Conservation (phyloP, 2,329 filamentous ascomycete species). For the Orbilia brochopaga region DNA sequence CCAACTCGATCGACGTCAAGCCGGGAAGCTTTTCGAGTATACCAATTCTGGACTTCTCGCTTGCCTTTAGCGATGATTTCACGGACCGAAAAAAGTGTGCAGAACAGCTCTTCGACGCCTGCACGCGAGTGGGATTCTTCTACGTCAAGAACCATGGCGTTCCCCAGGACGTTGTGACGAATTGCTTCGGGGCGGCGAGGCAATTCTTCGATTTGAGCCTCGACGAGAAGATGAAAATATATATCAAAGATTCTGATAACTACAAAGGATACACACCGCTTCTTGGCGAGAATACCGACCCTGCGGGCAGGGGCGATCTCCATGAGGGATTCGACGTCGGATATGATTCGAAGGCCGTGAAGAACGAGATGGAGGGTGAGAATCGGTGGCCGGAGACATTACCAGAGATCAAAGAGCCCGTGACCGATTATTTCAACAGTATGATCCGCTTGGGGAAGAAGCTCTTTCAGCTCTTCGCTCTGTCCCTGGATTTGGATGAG, state of each 20-base stretch:
- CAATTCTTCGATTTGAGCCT: constrained; percentile 53
- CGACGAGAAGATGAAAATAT: constrained; percentile 54
- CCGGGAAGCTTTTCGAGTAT: constrained; percentile 59
- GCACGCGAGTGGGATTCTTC: constrained; percentile 65
- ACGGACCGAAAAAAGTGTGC: constrained; percentile 59
- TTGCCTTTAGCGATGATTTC: constrained; percentile 58
- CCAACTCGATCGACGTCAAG: constrained; percentile 40
- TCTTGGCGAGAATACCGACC: constrained; percentile 50
- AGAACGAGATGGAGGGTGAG: constrained; percentile 50
- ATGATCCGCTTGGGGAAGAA: constrained; percentile 50
- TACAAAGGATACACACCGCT: constrained; percentile 54
- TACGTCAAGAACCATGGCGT: constrained; percentile 61
- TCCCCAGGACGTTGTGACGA: constrained; percentile 4
- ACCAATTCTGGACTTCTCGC: constrained; percentile 64
- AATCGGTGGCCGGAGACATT: constrained; percentile 52
- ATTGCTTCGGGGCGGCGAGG: constrained; percentile 20
- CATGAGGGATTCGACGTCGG: constrained; percentile 54
- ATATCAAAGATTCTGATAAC: constrained; percentile 52
- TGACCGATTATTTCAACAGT: constrained; percentile 49
- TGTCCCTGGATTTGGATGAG: constrained; percentile 51
- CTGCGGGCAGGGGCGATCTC: constrained; percentile 51
- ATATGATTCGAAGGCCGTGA: constrained; percentile 47
- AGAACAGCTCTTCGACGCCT: constrained; percentile 59
- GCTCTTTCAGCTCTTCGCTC: constrained; percentile 51
- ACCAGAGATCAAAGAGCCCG: constrained; percentile 47